Percentiles rank a stretch among this genome's conserved stretches.
Evolutionary conservation across 139 green algal species (phyloP).

Genomic region (Chlorella sp.): DNA sequence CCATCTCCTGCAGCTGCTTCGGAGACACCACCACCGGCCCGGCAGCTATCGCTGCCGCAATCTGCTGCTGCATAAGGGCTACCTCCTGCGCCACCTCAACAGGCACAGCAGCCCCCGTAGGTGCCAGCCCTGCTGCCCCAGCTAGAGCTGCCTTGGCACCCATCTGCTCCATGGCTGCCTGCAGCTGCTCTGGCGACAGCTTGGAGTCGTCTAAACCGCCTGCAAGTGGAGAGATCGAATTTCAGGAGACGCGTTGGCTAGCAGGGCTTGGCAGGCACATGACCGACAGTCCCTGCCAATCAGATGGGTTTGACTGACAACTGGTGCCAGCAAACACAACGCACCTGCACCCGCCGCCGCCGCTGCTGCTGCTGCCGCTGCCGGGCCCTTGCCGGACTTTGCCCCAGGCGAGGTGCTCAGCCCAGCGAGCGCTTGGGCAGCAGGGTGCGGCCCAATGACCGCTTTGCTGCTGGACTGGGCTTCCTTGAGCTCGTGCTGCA

Average conservation of each 20-base stretch:
- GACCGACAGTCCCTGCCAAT: no score
- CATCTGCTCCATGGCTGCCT: not conserved
- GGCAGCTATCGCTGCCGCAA: not conserved
- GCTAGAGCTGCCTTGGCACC: not conserved
- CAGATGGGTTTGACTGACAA: no score
- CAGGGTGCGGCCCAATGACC: no score
- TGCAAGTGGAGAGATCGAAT: no score
- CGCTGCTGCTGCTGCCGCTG: no score
- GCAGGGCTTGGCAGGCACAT: no score
- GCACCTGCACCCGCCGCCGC: not conserved
- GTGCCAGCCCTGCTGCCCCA: no score
- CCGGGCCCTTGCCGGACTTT: no score
- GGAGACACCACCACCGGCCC: not conserved
- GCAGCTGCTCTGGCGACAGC: not conserved
- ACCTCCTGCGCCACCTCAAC: not conserved
- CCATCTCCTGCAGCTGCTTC: not conserved
- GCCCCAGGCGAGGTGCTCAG: no score
- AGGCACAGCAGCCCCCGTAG: no score
- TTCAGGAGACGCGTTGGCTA: no score
- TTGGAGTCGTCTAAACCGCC: not conserved
- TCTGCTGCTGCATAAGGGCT: conserved; percentile 4
- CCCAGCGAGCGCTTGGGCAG: no score
- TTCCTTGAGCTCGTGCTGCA: conserved; percentile 21
- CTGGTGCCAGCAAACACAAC: not conserved
- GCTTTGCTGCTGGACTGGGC: not conserved